Percentiles rank a stretch among this genome's conserved stretches.
Evolutionary conservation across 2,329 filamentous ascomycete genomes (phyloP).

Genomic region (Alternaria ethzedia): DNA sequence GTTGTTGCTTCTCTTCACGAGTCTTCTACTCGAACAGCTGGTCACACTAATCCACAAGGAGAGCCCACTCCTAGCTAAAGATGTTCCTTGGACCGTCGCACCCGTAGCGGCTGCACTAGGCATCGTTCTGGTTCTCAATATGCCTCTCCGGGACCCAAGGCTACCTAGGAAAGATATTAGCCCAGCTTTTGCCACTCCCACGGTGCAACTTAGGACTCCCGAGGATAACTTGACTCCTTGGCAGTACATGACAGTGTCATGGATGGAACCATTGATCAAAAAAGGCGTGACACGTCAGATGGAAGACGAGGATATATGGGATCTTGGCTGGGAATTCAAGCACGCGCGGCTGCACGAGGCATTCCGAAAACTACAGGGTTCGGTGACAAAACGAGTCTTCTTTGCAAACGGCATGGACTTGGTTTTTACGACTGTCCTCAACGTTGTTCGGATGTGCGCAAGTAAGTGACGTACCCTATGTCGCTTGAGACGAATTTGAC

Average conservation of each 20-base stretch:
- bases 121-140: constrained; percentile 64
- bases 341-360: constrained; percentile 75
- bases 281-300: constrained; percentile 70
- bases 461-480: constrained; percentile 46
- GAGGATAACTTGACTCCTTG: constrained; percentile 82
- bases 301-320: constrained; percentile 82
- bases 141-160: constrained; percentile 71
- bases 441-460: constrained; percentile 66
- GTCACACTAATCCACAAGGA: constrained; percentile 36
- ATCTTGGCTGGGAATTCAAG: constrained; percentile 79
- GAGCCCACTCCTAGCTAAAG: constrained; percentile 35
- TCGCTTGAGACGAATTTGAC: constrained; percentile 3
- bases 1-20: constrained; percentile 47
- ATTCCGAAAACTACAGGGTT: constrained; percentile 75
- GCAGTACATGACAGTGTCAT: constrained; percentile 85
- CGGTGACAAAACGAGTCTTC: constrained; percentile 72
- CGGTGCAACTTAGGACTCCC: constrained; percentile 68
- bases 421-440: constrained; percentile 69
- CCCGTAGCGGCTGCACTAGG: constrained; percentile 55
- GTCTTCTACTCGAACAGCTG: constrained; percentile 45
- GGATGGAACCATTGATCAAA: constrained; percentile 77
- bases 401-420: constrained; percentile 82
- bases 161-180: constrained; percentile 65
- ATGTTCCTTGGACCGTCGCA: constrained; percentile 40
- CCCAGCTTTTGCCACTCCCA: constrained; percentile 62